phyloP scores from a whole-genome alignment of 2,329 filamentous ascomycete genomes.

The Allantophomopsis cytisporea region DNA sequence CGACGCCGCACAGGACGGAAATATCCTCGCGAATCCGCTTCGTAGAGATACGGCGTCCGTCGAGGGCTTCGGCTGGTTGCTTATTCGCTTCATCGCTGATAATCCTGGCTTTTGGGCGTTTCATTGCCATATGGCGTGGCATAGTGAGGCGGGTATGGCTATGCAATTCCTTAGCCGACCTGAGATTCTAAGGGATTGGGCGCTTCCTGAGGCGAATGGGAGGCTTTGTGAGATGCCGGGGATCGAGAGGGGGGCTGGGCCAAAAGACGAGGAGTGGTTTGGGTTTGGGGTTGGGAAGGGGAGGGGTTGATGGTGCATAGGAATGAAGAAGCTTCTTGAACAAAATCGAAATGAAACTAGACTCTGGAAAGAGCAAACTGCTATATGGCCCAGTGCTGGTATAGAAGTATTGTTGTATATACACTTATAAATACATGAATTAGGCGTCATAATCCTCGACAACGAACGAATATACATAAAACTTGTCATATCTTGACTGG shows the following conservation, averaged over 20 bases:
- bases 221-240: conserved; percentile 31
- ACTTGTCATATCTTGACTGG: no score
- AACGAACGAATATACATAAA: no score
- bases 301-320: no score
- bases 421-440: no score
- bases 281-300: conserved; percentile 14
- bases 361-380: no score
- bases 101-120: conserved; percentile 45
- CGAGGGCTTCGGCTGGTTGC: conserved; percentile 37
- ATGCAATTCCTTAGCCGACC: conserved; percentile 43
- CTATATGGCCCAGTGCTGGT: no score
- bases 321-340: no score
- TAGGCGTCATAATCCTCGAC: no score
- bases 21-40: conserved; percentile 23
- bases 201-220: conserved; percentile 28
- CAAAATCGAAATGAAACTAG: no score
- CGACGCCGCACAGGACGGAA: conserved; percentile 9
- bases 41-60: conserved; percentile 38
- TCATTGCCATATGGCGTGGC: conserved; percentile 46
- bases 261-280: conserved; percentile 32
- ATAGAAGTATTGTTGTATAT: no score
- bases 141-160: conserved; percentile 39
- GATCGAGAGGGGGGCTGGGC: conserved; percentile 31
- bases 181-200: conserved; percentile 27
- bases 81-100: conserved; percentile 39